Conservation (phyloP, 139 green algal species). For the Chlamydomonas sp. region DNA sequence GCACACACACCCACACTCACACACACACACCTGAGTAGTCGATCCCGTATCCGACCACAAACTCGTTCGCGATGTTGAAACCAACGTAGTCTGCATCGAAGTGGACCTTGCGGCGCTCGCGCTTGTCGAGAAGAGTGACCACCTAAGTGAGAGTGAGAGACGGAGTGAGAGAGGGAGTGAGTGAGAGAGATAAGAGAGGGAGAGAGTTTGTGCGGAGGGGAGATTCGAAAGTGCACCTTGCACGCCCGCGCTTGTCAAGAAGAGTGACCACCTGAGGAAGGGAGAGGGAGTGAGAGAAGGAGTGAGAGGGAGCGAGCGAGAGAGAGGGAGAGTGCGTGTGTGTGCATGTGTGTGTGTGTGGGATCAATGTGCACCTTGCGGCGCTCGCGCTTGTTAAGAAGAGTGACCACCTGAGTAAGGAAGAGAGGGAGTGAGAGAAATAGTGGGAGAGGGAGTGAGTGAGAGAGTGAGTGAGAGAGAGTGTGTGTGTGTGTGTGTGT, state of each 20-base stretch:
- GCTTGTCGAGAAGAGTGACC: conserved; percentile 10
- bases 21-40: conserved; percentile 10
- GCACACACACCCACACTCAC: no score
- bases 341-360: no score
- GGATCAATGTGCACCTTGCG: conserved; percentile 12
- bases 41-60: conserved; percentile 9
- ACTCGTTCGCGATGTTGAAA: not conserved
- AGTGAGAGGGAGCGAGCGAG: no score
- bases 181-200: not conserved
- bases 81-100: conserved; percentile 15
- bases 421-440: not conserved
- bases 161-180: not conserved
- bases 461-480: no score
- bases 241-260: not conserved
- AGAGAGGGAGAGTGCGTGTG: no score
- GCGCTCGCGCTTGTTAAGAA: conserved; percentile 4
- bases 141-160: conserved; percentile 1
- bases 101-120: conserved; percentile 3
- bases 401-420: conserved; percentile 7
- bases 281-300: not conserved
- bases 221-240: not conserved
- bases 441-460: no score
- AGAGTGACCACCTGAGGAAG: not conserved
- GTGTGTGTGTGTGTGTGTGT: no score
- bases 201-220: not conserved